Base-by-base conservation (phyloP, 805 yeast genomes). In the Kluyveromyces starmeri region DNA sequence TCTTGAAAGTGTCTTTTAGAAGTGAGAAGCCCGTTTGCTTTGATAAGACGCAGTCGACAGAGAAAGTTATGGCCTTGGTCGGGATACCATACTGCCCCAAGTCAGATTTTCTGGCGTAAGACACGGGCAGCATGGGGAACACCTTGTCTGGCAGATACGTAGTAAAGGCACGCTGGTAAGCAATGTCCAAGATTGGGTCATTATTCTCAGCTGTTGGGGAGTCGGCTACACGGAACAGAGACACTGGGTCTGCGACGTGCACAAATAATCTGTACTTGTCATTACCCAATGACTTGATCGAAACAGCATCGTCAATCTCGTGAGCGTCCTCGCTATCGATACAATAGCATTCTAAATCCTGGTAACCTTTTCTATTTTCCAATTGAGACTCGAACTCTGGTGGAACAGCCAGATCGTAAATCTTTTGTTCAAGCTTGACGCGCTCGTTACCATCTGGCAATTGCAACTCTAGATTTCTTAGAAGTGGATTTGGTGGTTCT, bases 271-370 rank as follows among this genome's bases (percentile, higher is more conserved):
- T 59, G 44, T 61, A 72, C 10, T 49, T 49, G 3, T 55, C 51
- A 1, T 53, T 44, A 1, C 48, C 46, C 3, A 50, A 34, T 3
- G 40, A 42, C 28, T 62, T 62, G 13, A 89, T 62, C 1, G 95
- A 74, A 18, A 89, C 67, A 30, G 96, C 98, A 58, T 89, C 98
- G 56, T 89, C 98, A 39, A 92, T 81, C 55, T 92, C 97, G 45
- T 80, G 79, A 0, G 97, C 95, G 27, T 67, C 68, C 3, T 64
- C 72, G 3, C 79, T 68, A 58, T 92, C 98, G 39, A 89, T 84
- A 58, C 96, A 86, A 53, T 75, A 89, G 2, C 86, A 76, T 0
- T 72, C 68, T 9, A 69, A 48, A 28, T 66, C 58, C 0, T 58
- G 57, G 43, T 67, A 71, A 18, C 65, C 65, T n/a, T 80, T 59